Evolutionary conservation across 1,284 basidiomycete species (phyloP), one percentile per base, ranked within the genome.

Genomic region (Boletus smithii): DNA sequence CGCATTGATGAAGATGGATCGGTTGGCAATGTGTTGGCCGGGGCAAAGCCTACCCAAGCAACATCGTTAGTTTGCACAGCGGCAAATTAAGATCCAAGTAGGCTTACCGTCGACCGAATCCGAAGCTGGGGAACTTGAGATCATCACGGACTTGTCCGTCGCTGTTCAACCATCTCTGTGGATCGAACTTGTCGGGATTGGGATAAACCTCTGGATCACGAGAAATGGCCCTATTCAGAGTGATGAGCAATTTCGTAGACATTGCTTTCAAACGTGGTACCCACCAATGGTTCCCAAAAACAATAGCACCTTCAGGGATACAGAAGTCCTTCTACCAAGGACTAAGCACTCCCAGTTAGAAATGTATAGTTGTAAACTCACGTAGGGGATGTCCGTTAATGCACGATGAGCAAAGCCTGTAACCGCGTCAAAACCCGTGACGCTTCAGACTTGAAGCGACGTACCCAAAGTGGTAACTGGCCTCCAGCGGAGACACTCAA

Each of bases 1-100:
- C 0, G 78, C 74, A 49, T 81, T 85, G 49, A 85, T 69, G 53
- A 79, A 80, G 3, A 84, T 62, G 4, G 82, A 84, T 8, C 79
- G 75, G 23, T 49, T 74, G 8, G 81, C 82, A 29, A 84, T 75
- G 57, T 82, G 73, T 57, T 77, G 74, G 0, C 83, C 83, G 0
- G 81, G 81, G 51, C 83, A 85, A 5, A 84, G 70, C 22, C 76
- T 76, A 23, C 3, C 22, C n/a, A 22, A 34, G 18, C 7, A 26
- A 32, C 31, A 29, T 17, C 16, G 8, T 56, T 13, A 40, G 49
- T 33, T 22, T 20, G 29, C 32, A 49, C 7, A 37, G 20, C 11
- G 3, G 13, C 5, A 16, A 24, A 35, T 23, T 1, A 20, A 23
- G 0, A 9, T 8, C 13, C 2, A n/a, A 22, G 14, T 7, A 9